Conservation (phyloP, 331 rosid genomes). For the Saraca asoca region DNA sequence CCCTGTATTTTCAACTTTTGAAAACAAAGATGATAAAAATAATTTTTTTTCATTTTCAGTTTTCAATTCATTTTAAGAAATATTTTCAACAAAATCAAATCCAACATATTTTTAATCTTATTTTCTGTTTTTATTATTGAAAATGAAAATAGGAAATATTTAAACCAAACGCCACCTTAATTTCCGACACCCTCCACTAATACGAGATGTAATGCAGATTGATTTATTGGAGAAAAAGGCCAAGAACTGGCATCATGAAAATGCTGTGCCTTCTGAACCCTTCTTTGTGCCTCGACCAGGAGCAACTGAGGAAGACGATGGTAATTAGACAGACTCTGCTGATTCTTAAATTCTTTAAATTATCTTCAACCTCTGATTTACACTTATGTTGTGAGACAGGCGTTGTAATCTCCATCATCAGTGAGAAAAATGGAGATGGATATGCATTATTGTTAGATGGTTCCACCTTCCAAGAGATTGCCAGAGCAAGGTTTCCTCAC, state of each 20-base stretch:
- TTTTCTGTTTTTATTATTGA: no score
- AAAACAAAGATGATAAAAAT: no score
- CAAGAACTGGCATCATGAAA: constrained; percentile 78
- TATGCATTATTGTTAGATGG: constrained; percentile 82
- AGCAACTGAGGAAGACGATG: constrained; percentile 94
- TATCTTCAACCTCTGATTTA: no score
- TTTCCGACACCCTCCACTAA: neutral
- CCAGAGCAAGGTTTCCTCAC: constrained; percentile 90
- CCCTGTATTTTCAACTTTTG: no score
- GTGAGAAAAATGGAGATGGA: constrained; percentile 79
- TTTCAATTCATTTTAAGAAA: no score
- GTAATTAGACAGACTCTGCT: constrained; percentile 35
- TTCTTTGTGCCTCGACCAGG: constrained; percentile 88
- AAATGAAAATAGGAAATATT: no score
- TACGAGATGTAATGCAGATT: constrained; percentile 51
- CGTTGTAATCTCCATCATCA: constrained; percentile 80
- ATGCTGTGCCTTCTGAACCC: constrained; percentile 88
- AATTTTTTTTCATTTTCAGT: no score
- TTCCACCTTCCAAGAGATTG: constrained; percentile 78
- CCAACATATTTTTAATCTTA: no score
- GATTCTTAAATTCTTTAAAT: neutral
- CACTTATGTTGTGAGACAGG: constrained; percentile 48
- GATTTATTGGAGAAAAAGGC: constrained; percentile 70
- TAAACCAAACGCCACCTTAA: no score
- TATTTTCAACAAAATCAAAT: no score